Base-by-base conservation (phyloP, 768 basidiomycete species). In the Mycena maculata region DNA sequence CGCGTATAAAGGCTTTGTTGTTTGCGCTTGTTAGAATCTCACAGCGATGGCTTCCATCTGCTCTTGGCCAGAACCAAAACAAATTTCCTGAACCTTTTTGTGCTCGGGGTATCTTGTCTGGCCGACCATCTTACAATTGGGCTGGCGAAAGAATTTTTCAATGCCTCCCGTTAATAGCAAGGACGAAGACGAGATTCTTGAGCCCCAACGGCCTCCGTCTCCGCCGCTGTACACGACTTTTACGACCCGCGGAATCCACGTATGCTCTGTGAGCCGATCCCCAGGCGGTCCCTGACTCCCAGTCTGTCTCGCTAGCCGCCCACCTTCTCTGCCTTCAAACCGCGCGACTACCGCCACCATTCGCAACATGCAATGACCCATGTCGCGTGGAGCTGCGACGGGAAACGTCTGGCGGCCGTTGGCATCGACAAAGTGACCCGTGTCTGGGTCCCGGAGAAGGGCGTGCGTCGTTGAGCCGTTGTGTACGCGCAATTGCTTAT, bases 361-460 rank as follows among this genome's bases (percentile, higher is more conserved):
- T 89, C 86, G 52, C 76, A 86, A 20, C 89, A 91, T 71, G 78
- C 84, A 1, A 91, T 93, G 82, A 91, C 84, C 48, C 91, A 92
- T 74, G 88, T 94, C 57, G 90, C 92, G 0, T 95, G 92, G 92
- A 94, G 84, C 71, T 93, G 92, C 72, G 93, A 94, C 73, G 93
- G 93, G 20, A 90, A 89, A 80, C 90, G 90, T 63, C 81, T 94
- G 16, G 91, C 91, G 2, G 92, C 88, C n/a, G 92, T 92, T 10
- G 93, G 93, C 4, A 88, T 93, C 47, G 93, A 95, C 80, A 93
- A 91, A 73, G 78, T 81, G n/a, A 88, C 88, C 13, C 82, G 93
- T 70, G 77, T 94, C n/a, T 94, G 92, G 91, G 78, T 81, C 56
- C 92, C 92, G 6, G 92, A 94, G 66, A 90, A 92, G 75, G 91